These are phyloP conservation scores for Monosporozyma siamensis DNA, from an alignment of 805 yeast genomes.

Conservation along the genomic window DNA sequence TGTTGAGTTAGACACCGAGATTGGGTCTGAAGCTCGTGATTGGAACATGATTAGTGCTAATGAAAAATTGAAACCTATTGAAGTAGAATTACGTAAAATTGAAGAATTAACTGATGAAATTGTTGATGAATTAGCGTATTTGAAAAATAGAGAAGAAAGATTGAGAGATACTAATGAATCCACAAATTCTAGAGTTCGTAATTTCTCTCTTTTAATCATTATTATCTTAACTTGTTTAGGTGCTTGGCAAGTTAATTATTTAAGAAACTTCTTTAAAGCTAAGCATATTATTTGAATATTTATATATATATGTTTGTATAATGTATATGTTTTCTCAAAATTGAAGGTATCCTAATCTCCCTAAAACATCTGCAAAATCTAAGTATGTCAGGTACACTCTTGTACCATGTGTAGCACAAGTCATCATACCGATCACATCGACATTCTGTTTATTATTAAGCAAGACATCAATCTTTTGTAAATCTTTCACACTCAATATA, in stretches of 20 bases:
- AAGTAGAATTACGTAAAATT: conserved; percentile 77
- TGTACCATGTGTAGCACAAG: conserved; percentile 34
- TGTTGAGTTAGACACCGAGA: conserved; percentile 83
- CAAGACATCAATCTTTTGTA: conserved; percentile 27
- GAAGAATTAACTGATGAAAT: conserved; percentile 83
- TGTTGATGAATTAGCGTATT: conserved; percentile 66
- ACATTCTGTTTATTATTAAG: conserved; percentile 29
- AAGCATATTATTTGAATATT: conserved; percentile 55
- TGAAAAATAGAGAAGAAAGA: conserved; percentile 80
- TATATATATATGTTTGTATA: background rate
- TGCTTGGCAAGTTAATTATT: conserved; percentile 84
- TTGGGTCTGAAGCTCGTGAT: conserved; percentile 95
- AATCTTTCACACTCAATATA: conserved; percentile 32
- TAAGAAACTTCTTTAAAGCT: conserved; percentile 85
- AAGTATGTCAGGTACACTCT: conserved; percentile 32
- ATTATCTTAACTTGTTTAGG: conserved; percentile 69
- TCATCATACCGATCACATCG: conserved; percentile 38
- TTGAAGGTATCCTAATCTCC: conserved; percentile 37
- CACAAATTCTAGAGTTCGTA: conserved; percentile 85
- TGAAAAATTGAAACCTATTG: conserved; percentile 88
- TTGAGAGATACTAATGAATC: conserved; percentile 96
- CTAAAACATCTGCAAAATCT: conserved; percentile 42
- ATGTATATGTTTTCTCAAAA: conserved; percentile 9
- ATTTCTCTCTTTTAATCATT: conserved; percentile 67
- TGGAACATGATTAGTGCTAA: conserved; percentile 92